These are phyloP conservation scores for Psidium friedrichsthalianum DNA, from an alignment of 345 rosid species.

Conservation along the genomic window DNA sequence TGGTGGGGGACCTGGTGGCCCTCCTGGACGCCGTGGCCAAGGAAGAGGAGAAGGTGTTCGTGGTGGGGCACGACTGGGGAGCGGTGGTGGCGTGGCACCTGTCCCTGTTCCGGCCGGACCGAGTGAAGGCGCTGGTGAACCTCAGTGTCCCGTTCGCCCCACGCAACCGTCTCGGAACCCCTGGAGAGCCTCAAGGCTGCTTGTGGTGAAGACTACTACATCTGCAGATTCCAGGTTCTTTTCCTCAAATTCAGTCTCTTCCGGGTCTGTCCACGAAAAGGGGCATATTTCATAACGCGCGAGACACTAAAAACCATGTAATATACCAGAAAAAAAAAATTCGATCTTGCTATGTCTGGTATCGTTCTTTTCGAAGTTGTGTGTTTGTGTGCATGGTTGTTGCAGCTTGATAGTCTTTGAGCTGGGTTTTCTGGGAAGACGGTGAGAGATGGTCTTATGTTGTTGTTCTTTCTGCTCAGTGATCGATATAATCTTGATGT, in stretches of 20 bases:
- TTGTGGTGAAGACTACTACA: conserved; percentile 64
- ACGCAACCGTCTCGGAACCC: conserved; percentile 42
- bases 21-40: conserved; percentile 21
- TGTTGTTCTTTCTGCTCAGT: neutral
- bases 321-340: neutral
- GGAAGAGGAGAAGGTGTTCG: conserved; percentile 17
- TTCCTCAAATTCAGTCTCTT: neutral
- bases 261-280: neutral
- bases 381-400: neutral
- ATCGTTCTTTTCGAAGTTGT: neutral
- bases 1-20: conserved; percentile 41
- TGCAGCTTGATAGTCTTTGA: neutral
- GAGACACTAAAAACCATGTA: neutral
- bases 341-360: neutral
- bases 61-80: conserved; percentile 47
- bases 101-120: conserved; percentile 28
- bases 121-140: conserved; percentile 24
- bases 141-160: conserved; percentile 30
- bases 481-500: neutral
- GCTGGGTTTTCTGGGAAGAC: neutral
- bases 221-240: conserved; percentile 71
- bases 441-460: neutral
- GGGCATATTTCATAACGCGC: neutral
- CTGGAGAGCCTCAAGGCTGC: conserved; percentile 22
- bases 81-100: conserved; percentile 33